These are phyloP conservation scores for Eucalyptus cloeziana DNA, from an alignment of 345 rosid genomes.

Conservation along the genomic window DNA sequence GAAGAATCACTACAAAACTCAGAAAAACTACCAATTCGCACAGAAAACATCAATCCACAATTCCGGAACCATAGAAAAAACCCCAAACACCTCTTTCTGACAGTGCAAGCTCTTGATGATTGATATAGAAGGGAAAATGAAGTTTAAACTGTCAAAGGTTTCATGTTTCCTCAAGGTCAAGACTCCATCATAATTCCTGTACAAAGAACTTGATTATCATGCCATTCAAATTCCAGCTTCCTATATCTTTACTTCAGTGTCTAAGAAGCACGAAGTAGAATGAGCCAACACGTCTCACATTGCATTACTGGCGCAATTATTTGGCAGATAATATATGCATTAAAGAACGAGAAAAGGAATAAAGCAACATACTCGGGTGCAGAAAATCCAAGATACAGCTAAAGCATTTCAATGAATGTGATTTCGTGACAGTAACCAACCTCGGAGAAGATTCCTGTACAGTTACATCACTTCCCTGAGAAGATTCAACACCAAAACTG, in stretches of 20 bases:
- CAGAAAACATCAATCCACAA: neutral
- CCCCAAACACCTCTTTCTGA: neutral
- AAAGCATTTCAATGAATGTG: neutral
- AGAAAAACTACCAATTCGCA: neutral
- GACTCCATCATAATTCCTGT: neutral
- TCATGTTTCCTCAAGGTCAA: neutral
- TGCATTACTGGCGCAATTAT: neutral
- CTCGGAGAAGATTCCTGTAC: constrained; percentile 37
- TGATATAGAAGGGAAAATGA: neutral
- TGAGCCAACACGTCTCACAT: neutral
- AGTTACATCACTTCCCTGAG: constrained; percentile 19
- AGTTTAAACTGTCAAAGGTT: neutral
- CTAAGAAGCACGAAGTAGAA: neutral
- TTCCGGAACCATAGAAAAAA: neutral
- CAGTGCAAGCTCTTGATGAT: neutral
- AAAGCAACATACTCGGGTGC: neutral
- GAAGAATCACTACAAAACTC: neutral
- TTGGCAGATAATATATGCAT: neutral
- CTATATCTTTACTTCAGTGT: neutral
- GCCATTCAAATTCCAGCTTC: neutral
- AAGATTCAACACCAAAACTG: constrained; percentile 13
- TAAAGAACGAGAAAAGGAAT: neutral
- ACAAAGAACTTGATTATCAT: neutral
- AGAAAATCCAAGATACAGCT: neutral
- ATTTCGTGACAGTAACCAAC: constrained; percentile 25